Conservation (phyloP, 164 flowering plant genomes). For the Vitis rupestris region DNA sequence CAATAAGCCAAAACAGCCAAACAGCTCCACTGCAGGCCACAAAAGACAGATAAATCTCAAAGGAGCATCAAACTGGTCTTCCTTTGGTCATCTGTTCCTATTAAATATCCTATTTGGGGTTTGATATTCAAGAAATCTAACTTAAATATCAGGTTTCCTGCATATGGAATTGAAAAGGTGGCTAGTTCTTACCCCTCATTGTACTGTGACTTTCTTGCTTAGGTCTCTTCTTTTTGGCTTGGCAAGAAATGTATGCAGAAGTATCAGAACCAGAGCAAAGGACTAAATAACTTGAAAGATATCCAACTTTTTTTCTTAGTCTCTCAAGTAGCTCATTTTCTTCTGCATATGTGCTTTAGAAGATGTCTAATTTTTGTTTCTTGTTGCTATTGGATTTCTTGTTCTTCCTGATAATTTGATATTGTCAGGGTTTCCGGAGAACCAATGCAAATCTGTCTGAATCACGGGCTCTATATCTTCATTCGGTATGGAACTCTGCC, state of each 20-base stretch:
- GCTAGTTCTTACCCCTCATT: neutral
- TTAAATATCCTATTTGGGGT: neutral
- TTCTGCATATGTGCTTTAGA: neutral
- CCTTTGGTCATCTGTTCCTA: neutral
- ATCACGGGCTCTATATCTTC: constrained; percentile 69
- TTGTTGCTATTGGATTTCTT: neutral
- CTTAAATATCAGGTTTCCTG: neutral
- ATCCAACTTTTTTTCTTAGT: neutral
- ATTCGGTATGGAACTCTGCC: constrained; percentile 47
- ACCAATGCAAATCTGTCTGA: constrained; percentile 30
- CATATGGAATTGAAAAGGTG: neutral
- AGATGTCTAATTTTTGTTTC: neutral
- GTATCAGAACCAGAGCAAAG: neutral
- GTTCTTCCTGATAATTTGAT: neutral
- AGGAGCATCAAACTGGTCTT: neutral
- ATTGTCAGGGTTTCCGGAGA: constrained; percentile 65
- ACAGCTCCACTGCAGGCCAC: too few relatives aligned
- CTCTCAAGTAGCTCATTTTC: neutral
- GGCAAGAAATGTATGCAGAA: neutral
- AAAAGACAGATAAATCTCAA: too few relatives aligned
- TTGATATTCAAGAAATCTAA: neutral
- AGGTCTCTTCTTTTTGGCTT: neutral
- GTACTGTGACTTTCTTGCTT: neutral
- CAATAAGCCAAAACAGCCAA: too few relatives aligned
- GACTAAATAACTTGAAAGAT: neutral